Evolutionary conservation across 2,329 filamentous ascomycete species (phyloP).

Genomic region (Botrytis cinerea): DNA sequence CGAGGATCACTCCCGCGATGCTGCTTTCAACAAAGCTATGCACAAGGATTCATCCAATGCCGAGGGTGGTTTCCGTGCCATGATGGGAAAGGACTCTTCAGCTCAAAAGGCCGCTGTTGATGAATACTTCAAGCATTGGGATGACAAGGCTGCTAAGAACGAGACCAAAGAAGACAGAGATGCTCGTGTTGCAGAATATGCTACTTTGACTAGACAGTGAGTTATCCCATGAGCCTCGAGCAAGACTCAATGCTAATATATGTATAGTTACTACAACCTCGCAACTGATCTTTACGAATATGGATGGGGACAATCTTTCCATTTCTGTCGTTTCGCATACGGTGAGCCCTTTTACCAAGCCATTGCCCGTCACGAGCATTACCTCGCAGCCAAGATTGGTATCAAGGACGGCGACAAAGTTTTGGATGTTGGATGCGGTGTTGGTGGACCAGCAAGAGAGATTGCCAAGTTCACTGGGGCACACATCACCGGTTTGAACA

Average conservation of each 20-base stretch:
- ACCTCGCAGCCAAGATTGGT: constrained; percentile 86
- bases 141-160: constrained; percentile 73
- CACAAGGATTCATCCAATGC: constrained; percentile 70
- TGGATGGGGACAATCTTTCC: constrained; percentile 94
- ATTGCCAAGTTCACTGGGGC: constrained; percentile 94
- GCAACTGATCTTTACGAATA: constrained; percentile 97
- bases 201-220: constrained; percentile 88
- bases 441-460: constrained; percentile 91
- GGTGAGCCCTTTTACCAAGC: constrained; percentile 88
- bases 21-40: constrained; percentile 84
- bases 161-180: constrained; percentile 84
- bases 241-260: constrained; percentile 28
- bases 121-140: constrained; percentile 97
- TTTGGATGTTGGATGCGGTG: constrained; percentile 94
- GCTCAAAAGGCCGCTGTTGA: constrained; percentile 81
- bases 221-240: constrained; percentile 41
- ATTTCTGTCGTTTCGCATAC: constrained; percentile 91
- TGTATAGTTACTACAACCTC: constrained; percentile 84
- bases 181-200: constrained; percentile 67
- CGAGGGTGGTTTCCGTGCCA: constrained; percentile 73
- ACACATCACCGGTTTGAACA: constrained; percentile 91
- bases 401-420: constrained; percentile 87
- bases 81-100: constrained; percentile 77
- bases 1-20: constrained; percentile 85
- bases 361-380: constrained; percentile 96